A percentile compares a stretch with the other conserved stretches of the same genome.
Conservation (phyloP, 2,329 filamentous ascomycete genomes). For the Penicillium occitanis region DNA sequence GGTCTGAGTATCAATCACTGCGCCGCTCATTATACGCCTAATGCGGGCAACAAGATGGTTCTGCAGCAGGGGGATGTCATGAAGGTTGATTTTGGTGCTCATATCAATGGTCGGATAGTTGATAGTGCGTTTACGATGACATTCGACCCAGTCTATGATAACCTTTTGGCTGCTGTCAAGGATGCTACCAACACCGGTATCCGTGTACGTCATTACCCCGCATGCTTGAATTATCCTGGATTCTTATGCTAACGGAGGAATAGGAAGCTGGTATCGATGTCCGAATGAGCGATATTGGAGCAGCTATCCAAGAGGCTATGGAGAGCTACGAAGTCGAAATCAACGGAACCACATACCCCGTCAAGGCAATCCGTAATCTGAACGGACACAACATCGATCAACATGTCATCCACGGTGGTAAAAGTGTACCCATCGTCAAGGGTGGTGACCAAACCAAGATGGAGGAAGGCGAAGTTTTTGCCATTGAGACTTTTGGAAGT, state of each 20-base stretch:
- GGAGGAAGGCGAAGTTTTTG: slow-evolving; percentile 95
- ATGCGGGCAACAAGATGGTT: slow-evolving; percentile 77
- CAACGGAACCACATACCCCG: slow-evolving; percentile 71
- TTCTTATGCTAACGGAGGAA: background rate
- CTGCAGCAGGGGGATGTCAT: slow-evolving; percentile 67
- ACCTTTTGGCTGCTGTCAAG: slow-evolving; percentile 64
- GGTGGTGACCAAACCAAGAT: slow-evolving; percentile 86
- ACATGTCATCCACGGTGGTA: slow-evolving; percentile 85
- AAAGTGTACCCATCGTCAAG: slow-evolving; percentile 93
- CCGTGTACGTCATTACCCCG: slow-evolving; percentile 45
- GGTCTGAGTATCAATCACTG: slow-evolving; percentile 82
- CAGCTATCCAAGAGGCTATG: slow-evolving; percentile 84
- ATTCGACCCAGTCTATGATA: slow-evolving; percentile 68
- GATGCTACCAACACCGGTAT: slow-evolving; percentile 74
- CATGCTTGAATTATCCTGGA: background rate
- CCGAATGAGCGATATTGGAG: slow-evolving; percentile 80
- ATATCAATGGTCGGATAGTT: slow-evolving; percentile 69
- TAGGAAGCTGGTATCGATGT: slow-evolving; percentile 89
- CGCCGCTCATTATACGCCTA: slow-evolving; percentile 83
- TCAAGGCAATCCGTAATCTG: slow-evolving; percentile 83
- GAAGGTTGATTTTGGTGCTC: slow-evolving; percentile 72
- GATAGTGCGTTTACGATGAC: slow-evolving; percentile 70
- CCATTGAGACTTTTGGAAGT: slow-evolving; percentile 93
- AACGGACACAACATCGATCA: slow-evolving; percentile 88
- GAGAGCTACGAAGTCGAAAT: slow-evolving; percentile 89